Conservation (phyloP, 2,329 filamentous ascomycete genomes). For the Aspergillus calidoustus region DNA sequence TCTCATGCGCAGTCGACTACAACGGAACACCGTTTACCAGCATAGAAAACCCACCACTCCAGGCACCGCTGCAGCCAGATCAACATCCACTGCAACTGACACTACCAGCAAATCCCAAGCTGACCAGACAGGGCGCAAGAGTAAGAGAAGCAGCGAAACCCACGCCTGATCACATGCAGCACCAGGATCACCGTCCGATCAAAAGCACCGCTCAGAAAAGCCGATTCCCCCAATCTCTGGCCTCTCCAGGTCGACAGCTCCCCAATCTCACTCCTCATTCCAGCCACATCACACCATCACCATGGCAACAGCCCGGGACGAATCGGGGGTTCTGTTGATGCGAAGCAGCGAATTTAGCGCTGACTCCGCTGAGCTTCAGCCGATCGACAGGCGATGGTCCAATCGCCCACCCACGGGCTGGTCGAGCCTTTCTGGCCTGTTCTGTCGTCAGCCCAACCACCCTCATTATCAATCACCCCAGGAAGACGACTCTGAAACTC, state of each 20-base stretch:
- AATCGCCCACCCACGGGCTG: constrained; percentile 4
- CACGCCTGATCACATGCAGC: constrained; percentile 16
- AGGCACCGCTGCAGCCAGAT: constrained; percentile 10
- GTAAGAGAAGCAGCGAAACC: background rate
- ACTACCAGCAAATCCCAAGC: background rate
- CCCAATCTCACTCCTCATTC: constrained; percentile 17
- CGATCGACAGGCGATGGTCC: constrained; percentile 20
- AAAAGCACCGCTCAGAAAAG: background rate
- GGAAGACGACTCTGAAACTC: background rate
- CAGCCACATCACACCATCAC: constrained; percentile 20
- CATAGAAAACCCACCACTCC: background rate
- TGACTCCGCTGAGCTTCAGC: constrained; percentile 22
- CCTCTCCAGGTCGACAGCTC: background rate
- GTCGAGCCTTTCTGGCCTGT: background rate
- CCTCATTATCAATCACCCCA: background rate
- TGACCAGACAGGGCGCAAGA: background rate
- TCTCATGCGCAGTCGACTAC: background rate
- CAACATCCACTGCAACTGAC: background rate
- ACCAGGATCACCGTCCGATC: background rate
- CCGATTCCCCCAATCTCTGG: constrained; percentile 6
- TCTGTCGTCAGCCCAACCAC: background rate
- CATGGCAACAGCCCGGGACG: constrained; percentile 30
- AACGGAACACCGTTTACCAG: background rate
- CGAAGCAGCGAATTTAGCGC: background rate
- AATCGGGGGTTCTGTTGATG: constrained; percentile 22